Evolutionary conservation across 2,329 filamentous ascomycete species (phyloP).

Genomic region (Colletotrichum gloeosporioides): DNA sequence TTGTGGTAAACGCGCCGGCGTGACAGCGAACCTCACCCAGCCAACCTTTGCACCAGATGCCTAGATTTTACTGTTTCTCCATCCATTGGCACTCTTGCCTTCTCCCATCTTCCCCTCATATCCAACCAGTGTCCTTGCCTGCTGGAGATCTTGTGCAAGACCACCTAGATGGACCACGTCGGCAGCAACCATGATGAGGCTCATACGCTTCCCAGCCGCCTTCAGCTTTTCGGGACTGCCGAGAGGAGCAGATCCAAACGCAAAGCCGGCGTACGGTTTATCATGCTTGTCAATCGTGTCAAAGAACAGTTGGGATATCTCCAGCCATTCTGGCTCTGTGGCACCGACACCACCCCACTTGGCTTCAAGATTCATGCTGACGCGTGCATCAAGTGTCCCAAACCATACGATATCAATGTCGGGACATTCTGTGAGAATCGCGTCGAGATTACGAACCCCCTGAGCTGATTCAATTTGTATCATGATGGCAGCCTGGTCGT

Average conservation of each 20-base stretch:
- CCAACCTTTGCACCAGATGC: neutral
- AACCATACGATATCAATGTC: constrained; percentile 55
- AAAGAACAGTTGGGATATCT: constrained; percentile 40
- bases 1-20: neutral
- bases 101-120: neutral
- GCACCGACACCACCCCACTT: constrained; percentile 30
- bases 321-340: constrained; percentile 47
- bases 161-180: constrained; percentile 27
- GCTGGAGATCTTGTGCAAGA: constrained; percentile 25
- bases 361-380: constrained; percentile 47
- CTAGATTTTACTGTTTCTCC: neutral
- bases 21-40: neutral
- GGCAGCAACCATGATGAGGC: constrained; percentile 25
- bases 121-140: neutral
- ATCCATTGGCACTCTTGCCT: neutral
- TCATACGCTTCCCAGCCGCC: constrained; percentile 29
- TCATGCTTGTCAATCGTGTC: constrained; percentile 48
- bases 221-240: constrained; percentile 28
- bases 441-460: constrained; percentile 51
- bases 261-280: constrained; percentile 43
- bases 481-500: constrained; percentile 52
- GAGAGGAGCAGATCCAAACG: constrained; percentile 27
- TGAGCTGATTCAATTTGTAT: constrained; percentile 51
- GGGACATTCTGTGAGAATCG: constrained; percentile 48
- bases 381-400: constrained; percentile 46